Percentiles rank a stretch among this genome's conserved stretches.
Conservation (phyloP, 2,329 filamentous ascomycete species). For the Exophiala sp. region DNA sequence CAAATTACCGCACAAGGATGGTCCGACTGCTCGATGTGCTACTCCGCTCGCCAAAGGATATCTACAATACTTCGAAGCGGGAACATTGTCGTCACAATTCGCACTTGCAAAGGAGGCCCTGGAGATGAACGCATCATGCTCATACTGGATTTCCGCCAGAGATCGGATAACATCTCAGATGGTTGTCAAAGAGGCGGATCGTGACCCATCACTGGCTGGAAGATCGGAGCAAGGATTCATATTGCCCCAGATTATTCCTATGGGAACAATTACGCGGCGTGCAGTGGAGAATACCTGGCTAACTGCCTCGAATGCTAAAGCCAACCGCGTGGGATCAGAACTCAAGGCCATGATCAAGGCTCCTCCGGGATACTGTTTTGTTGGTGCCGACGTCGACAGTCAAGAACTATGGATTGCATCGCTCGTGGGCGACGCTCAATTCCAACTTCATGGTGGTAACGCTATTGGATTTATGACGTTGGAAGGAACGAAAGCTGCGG, state of each 20-base stretch:
- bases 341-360: constrained; percentile 95
- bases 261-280: constrained; percentile 93
- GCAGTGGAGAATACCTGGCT: constrained; percentile 98
- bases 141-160: constrained; percentile 96
- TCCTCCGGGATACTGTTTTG: constrained; percentile 85
- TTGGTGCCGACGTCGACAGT: constrained; percentile 95
- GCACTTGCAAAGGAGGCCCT: constrained; percentile 88
- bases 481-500: constrained; percentile 89
- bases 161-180: constrained; percentile 93
- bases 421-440: constrained; percentile 88
- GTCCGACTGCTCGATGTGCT: constrained; percentile 75
- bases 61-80: constrained; percentile 84
- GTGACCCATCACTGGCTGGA: constrained; percentile 26
- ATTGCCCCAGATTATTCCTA: constrained; percentile 90
- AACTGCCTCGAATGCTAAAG: constrained; percentile 94
- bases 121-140: constrained; percentile 98
- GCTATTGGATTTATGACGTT: constrained; percentile 99
- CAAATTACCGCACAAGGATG: constrained; percentile 95
- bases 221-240: constrained; percentile 69
- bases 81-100: constrained; percentile 81
- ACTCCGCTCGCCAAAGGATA: constrained; percentile 92
- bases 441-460: constrained; percentile 92
- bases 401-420: constrained; percentile 98
- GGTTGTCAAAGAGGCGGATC: constrained; percentile 78
- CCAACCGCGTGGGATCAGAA: constrained; percentile 92